Base-by-base conservation (phyloP, 2,329 filamentous ascomycete species). In the Claviceps sorghi region DNA sequence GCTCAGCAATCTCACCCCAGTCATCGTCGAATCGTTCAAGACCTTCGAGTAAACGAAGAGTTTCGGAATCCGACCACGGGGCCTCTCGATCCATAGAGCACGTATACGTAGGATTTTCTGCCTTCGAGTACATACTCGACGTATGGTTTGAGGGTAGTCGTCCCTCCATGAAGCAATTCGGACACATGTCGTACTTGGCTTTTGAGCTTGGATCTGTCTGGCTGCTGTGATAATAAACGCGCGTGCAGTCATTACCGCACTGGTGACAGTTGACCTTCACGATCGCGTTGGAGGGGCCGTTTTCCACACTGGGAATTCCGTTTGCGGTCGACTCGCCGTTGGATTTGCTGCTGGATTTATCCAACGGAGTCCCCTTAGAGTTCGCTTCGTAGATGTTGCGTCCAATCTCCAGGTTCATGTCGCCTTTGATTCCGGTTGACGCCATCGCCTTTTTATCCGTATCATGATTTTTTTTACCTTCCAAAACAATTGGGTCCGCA, bases 321-420 rank as follows among this genome's bases (percentile, higher is more conserved):
- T 91, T 90, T 0, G 82, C 76, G 2, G 77, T 72, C 10, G 75
- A 74, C 56, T 95, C 88, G 49, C 88, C 86, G 60, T 91, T 91
- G 10, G 84, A 77, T 65, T 88, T 88, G 56, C 75, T 75, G 49
- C 86, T 83, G 1, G 76, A 67, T 59, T 86, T 84, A 45, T 78
- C 84, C 48, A 95, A 74, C 62, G 94, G 73, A 6, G 73, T 69
- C 47, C 70, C 86, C 69, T 95, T 91, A 59, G 90, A 86, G 64
- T 86, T 89, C 54, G 88, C 82, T 62, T 98, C 91, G 70, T 96
- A 98, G 53, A 97, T 89, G 67, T 95, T 97, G 57, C 93, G 87
- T 57, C 89, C 84, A 55, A 97, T 83, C 64, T 95, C 86, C n/a
- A 95, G 78, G 64, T 94, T 96, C 55, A 93, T 76, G 60, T 95